phyloP scores from a whole-genome alignment of 139 green algal species.

The Astrephomene gubernaculifera region DNA sequence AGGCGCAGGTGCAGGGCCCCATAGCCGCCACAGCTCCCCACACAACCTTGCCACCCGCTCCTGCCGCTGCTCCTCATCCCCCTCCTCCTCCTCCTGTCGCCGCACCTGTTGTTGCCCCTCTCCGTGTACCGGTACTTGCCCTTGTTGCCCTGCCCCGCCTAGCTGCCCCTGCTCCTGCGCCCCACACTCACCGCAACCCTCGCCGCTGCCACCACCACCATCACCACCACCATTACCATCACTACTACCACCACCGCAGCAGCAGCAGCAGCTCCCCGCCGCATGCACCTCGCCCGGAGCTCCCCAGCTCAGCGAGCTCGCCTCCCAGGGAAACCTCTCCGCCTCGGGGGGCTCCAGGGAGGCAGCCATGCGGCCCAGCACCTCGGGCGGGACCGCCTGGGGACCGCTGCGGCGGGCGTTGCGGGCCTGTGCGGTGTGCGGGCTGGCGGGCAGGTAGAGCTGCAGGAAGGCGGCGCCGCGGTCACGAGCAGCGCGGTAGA shows the following conservation, averaged over 20 bases:
- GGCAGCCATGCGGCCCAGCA: neutral
- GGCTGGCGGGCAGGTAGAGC: neutral
- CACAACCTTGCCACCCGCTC: neutral
- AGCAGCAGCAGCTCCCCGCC: neutral
- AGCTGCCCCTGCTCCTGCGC: neutral
- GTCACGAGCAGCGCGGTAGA: slow-evolving; percentile 15
- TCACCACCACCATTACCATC: neutral
- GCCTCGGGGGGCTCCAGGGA: slow-evolving; percentile 11
- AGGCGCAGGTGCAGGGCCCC: slow-evolving; percentile 11
- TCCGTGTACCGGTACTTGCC: no score
- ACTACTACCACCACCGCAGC: neutral
- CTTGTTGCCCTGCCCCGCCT: no score
- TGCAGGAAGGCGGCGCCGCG: slow-evolving; percentile 24
- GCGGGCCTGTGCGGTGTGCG: neutral
- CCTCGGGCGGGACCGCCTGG: neutral
- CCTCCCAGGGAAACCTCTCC: slow-evolving; percentile 21
- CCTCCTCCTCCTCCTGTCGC: neutral
- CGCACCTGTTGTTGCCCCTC: neutral
- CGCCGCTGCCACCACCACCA: neutral
- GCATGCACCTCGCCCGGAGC: no score
- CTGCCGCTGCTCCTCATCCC: neutral
- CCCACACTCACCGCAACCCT: neutral
- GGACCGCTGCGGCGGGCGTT: slow-evolving; percentile 3
- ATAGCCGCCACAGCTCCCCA: neutral
- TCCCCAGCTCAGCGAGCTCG: neutral